phyloP scores from a whole-genome alignment of 495 filamentous ascomycete genomes.

The Neurospora sp. region DNA sequence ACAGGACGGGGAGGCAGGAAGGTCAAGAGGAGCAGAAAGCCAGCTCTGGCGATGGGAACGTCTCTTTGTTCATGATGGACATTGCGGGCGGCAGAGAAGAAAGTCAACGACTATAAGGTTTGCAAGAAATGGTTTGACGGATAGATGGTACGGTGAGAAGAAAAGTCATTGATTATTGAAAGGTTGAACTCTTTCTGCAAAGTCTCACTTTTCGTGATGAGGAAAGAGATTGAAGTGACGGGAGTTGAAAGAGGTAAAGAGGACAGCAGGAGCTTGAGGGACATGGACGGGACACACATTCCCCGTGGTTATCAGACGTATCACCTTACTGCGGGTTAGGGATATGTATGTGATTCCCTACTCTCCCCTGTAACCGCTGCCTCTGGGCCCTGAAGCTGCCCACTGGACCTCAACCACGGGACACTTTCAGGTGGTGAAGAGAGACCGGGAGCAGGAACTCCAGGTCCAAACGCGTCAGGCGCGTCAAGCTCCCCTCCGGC shows the following conservation, averaged over 20 bases:
- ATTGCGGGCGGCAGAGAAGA: not conserved
- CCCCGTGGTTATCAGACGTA: not conserved
- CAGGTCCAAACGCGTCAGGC: not conserved
- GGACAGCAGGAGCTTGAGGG: not conserved
- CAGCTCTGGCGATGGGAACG: not conserved
- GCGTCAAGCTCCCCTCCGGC: constrained; percentile 18
- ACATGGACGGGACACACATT: too few species aligned
- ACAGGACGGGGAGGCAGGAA: not conserved
- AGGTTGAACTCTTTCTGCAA: not conserved
- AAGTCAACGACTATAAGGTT: not conserved
- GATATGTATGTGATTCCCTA: not conserved
- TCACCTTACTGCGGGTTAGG: not conserved
- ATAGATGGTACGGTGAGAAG: not conserved
- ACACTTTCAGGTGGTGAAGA: not conserved
- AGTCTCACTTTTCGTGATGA: not conserved
- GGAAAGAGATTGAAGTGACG: not conserved
- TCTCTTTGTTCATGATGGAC: not conserved
- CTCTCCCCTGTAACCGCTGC: not conserved
- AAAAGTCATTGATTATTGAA: too few species aligned
- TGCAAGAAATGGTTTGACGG: not conserved
- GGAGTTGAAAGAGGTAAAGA: not conserved
- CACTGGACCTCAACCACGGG: not conserved
- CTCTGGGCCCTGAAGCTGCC: not conserved
- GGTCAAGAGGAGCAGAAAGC: not conserved
- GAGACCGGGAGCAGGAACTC: not conserved